Base-by-base conservation (phyloP, 2,329 filamentous ascomycete species). In the Hypoxylon sp. region DNA sequence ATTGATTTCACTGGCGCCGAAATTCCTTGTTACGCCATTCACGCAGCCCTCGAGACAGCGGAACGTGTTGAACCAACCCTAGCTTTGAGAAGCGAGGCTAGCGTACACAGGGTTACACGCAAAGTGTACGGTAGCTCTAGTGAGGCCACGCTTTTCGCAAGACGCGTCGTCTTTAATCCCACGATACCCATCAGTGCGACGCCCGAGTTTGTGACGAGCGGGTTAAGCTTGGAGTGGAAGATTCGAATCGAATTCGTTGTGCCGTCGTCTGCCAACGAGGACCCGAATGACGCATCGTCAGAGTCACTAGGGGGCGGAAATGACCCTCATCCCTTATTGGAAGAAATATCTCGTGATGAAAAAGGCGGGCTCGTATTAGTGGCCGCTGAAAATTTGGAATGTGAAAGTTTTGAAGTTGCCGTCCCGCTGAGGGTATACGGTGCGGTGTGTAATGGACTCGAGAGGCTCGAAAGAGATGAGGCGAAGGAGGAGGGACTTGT, bases 161-260 rank as follows among this genome's bases (percentile, higher is more conserved):
- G 92, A 6, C 87, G 93, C 54, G 85, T 95, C 21, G 89, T 92
- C 6, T 98, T 98, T 75, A 90, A 86, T 7, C 92, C 94, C 0
- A 92, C 93, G 0, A 94, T 99, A 53, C 96, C 96, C 0, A 87
- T 92, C 17, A 86, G 86, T 13, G 94, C 93, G 0, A 97, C 94
- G 0, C 96, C 96, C 0, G 94, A 96, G 70, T 97, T 99, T 73
- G 87, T 97, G 51, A 99, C 96, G 0, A 97, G 90, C 68, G 94
- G 94, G 1, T 88, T 99, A 3, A 92, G 88, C 70, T 83, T 98
- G 27, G 92, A 93, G 72, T 99, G 96, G 96, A 92, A 92, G 78
- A 84, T 99, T 35, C 86, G 93, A 1, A 89, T 99, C 64, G 94
- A 98, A 80, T 99, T 99, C 80, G 94, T 97, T 27, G 95, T 95